phyloP scores from a whole-genome alignment of 495 filamentous ascomycete species.

The Annulohypoxylon maeteangense region DNA sequence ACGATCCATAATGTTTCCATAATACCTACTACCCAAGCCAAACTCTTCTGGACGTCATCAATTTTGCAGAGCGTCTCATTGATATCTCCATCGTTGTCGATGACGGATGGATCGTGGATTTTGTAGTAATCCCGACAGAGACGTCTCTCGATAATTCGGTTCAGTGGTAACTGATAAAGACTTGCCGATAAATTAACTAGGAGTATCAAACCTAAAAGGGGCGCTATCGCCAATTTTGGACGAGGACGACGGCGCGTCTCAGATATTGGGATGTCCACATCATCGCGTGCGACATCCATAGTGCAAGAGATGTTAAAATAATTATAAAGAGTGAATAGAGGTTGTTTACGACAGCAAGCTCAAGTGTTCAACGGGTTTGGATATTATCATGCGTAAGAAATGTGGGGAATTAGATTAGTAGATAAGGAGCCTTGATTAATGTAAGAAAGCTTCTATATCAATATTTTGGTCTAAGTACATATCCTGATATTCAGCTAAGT shows the following conservation, averaged over 20 bases:
- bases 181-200: slow-evolving; percentile 57
- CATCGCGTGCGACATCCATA: slow-evolving; percentile 20
- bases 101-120: slow-evolving; percentile 48
- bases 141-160: slow-evolving; percentile 58
- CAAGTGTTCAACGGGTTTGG: background rate
- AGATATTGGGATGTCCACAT: background rate
- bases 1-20: slow-evolving; percentile 59
- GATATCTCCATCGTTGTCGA: slow-evolving; percentile 50
- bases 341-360: background rate
- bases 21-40: slow-evolving; percentile 57
- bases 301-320: background rate
- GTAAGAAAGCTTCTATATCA: background rate
- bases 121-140: slow-evolving; percentile 60
- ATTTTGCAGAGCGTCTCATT: slow-evolving; percentile 61
- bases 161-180: slow-evolving; percentile 60
- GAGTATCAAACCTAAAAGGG: slow-evolving; percentile 52
- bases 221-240: slow-evolving; percentile 37
- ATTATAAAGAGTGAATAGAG: background rate
- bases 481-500: background rate
- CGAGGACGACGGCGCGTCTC: slow-evolving; percentile 10
- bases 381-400: background rate
- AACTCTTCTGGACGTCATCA: slow-evolving; percentile 54
- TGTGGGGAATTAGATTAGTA: background rate
- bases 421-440: background rate
- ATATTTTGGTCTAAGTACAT: background rate